Conservation (phyloP, 345 rosid species). For the Eucalyptus urophylla region DNA sequence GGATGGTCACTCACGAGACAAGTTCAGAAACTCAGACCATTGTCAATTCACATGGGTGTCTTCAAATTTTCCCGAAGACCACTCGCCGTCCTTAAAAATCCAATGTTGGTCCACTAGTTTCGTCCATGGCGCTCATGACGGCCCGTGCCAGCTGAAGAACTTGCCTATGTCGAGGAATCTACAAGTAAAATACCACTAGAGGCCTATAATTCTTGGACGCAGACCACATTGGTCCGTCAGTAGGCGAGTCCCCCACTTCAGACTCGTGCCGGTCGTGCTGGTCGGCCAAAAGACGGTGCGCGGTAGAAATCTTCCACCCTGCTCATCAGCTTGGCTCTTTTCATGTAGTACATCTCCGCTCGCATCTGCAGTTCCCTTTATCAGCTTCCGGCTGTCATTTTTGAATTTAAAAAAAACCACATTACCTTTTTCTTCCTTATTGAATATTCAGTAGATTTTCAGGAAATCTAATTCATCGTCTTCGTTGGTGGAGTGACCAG, state of each 20-base stretch:
- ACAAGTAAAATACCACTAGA: constrained; percentile 23
- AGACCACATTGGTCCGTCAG: constrained; percentile 20
- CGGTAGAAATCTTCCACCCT: neutral
- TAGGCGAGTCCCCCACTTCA: neutral
- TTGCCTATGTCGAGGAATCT: neutral
- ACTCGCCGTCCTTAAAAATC: neutral
- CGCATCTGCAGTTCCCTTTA: neutral
- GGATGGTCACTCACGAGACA: constrained; percentile 15
- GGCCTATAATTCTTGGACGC: constrained; percentile 40
- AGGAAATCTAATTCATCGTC: neutral
- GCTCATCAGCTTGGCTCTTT: neutral
- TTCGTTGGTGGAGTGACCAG: neutral
- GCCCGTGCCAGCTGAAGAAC: neutral
- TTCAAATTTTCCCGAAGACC: constrained; percentile 7
- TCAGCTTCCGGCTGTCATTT: neutral
- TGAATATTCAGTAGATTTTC: neutral
- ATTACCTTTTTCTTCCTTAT: neutral
- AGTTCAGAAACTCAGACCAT: constrained; percentile 19
- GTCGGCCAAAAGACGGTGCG: neutral
- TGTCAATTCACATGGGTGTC: constrained; percentile 30
- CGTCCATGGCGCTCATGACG: neutral
- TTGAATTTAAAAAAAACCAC: neutral
- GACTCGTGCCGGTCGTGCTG: neutral
- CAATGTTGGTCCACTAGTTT: neutral
- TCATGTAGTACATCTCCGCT: neutral